These are phyloP conservation scores for Brassica hybrid DNA, from an alignment of 441 rosid species.

Conservation along the genomic window DNA sequence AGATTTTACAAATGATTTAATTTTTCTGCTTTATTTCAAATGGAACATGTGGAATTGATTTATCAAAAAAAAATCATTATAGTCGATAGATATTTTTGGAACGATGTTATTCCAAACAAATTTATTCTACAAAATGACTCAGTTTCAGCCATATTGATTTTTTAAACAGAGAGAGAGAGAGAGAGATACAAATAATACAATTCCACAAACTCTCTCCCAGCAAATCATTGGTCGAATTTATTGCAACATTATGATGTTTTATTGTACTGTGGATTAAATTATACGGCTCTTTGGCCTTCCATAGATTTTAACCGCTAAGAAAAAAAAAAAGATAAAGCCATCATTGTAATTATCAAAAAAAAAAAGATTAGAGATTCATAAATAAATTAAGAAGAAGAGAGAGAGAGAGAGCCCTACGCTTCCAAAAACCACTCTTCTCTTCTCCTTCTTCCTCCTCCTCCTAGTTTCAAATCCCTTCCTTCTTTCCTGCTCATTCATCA, in stretches of 20 bases:
- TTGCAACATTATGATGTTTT: not conserved
- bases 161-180: too few relatives aligned
- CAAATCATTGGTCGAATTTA: not conserved
- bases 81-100: too few relatives aligned
- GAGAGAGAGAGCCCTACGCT: constrained; percentile 34
- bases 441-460: constrained; percentile 5
- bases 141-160: too few relatives aligned
- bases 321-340: not conserved
- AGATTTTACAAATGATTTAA: too few relatives aligned
- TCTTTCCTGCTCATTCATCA: constrained; percentile 34
- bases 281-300: not conserved
- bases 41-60: too few relatives aligned
- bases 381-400: not conserved
- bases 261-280: not conserved
- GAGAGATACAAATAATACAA: not conserved
- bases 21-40: too few relatives aligned
- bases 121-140: too few relatives aligned
- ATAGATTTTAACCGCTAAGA: not conserved
- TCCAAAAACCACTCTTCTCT: constrained; percentile 25
- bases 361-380: constrained; percentile 16
- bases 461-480: constrained; percentile 41
- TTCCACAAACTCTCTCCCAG: not conserved
- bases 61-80: too few relatives aligned
- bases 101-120: too few relatives aligned
- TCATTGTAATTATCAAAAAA: constrained; percentile 6